phyloP scores from a whole-genome alignment of 192 early-diverging fungal genomes.

The Gonapodya sp. region DNA sequence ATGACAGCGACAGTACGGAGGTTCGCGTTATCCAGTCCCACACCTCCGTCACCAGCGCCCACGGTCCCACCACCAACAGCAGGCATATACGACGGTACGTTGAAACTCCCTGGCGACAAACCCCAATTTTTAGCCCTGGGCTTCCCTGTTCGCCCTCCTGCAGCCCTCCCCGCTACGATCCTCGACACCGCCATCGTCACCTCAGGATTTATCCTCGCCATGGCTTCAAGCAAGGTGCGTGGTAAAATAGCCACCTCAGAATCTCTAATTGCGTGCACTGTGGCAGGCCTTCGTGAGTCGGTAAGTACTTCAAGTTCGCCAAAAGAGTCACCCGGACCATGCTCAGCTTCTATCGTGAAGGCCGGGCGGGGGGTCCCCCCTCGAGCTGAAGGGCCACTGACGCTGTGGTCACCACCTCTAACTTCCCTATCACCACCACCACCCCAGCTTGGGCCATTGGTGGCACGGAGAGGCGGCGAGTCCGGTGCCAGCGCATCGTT shows the following conservation, averaged over 20 bases:
- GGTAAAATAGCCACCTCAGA: slow-evolving; percentile 93
- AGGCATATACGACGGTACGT: neutral
- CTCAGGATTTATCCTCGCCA: slow-evolving; percentile 78
- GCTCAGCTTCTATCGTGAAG: slow-evolving; percentile 81
- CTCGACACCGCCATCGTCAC: slow-evolving; percentile 87
- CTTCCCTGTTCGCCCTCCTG: neutral
- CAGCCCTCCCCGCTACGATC: slow-evolving; percentile 60
- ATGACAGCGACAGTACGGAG: slow-evolving; percentile 90
- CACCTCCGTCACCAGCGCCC: neutral
- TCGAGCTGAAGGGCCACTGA: too few species aligned
- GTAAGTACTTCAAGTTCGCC: slow-evolving; percentile 90
- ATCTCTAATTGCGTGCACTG: slow-evolving; percentile 95
- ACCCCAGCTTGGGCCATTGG: too few species aligned
- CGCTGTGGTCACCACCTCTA: too few species aligned
- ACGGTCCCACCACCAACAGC: neutral
- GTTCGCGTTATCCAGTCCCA: slow-evolving; percentile 64
- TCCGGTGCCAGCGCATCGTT: slow-evolving; percentile 9
- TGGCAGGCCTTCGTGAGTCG: slow-evolving; percentile 56
- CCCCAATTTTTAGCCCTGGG: neutral
- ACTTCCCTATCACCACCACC: too few species aligned
- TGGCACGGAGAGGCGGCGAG: neutral
- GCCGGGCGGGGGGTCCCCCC: slow-evolving; percentile 15
- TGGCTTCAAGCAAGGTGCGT: slow-evolving; percentile 84
- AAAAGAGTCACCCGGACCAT: slow-evolving; percentile 88
- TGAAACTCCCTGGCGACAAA: neutral